A percentile compares a stretch with the other conserved stretches of the same genome.
Conservation (phyloP, 192 early-diverging fungal species). For the Coemansia sp. region DNA sequence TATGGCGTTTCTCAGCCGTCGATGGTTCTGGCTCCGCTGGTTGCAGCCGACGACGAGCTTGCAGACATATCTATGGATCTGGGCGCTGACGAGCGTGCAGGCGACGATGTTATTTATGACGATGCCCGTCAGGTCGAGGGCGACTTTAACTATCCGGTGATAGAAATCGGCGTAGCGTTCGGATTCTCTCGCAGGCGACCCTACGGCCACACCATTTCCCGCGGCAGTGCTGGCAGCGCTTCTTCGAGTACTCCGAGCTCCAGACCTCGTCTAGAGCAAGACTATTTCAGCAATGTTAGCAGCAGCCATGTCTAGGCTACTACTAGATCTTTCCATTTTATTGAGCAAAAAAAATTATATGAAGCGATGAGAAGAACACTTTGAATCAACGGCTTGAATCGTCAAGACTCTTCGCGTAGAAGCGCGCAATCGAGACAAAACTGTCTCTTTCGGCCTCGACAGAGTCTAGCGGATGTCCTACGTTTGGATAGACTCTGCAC, state of each 20-base stretch:
- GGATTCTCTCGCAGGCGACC: slow-evolving; percentile 48
- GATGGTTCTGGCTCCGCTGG: neutral
- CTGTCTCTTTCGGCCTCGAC: slow-evolving; percentile 63
- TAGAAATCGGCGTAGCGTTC: slow-evolving; percentile 52
- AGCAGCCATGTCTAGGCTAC: neutral
- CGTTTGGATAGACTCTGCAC: slow-evolving; percentile 60
- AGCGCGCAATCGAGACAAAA: slow-evolving; percentile 43
- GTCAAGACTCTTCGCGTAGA: slow-evolving; percentile 35
- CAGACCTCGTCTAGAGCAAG: neutral
- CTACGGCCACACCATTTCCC: slow-evolving; percentile 17
- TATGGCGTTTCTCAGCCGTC: slow-evolving; percentile 5
- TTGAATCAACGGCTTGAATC: neutral
- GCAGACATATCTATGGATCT: slow-evolving; percentile 47
- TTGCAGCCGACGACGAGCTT: slow-evolving; percentile 10
- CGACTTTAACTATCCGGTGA: slow-evolving; percentile 55
- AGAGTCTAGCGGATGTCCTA: slow-evolving; percentile 63
- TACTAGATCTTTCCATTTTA: no score
- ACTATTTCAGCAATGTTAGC: neutral
- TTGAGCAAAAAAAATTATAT: no score
- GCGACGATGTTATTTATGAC: slow-evolving; percentile 40
- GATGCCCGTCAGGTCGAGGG: slow-evolving; percentile 49
- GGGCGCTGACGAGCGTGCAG: slow-evolving; percentile 11
- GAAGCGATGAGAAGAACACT: no score
- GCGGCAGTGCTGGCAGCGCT: neutral
- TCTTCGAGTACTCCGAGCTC: neutral